Evolutionary conservation across 2,329 filamentous ascomycete genomes (phyloP).

Genomic region (Pseudogymnoascus sp.): DNA sequence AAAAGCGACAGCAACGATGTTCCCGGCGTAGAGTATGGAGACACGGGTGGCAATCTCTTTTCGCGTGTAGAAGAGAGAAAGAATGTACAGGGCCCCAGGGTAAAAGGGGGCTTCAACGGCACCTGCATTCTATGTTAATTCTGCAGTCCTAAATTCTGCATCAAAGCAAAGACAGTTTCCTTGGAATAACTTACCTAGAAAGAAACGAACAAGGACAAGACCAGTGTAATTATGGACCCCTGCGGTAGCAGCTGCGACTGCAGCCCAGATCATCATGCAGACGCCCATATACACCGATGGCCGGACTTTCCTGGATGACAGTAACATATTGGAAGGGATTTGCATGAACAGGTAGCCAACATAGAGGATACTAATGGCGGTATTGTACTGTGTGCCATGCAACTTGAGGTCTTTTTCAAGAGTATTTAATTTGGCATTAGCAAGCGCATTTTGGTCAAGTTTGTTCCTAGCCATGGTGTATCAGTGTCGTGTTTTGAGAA

Average conservation of each 20-base stretch:
- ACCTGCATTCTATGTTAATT: background rate
- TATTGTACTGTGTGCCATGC: conserved; percentile 29
- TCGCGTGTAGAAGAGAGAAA: conserved; percentile 49
- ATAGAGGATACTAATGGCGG: conserved; percentile 26
- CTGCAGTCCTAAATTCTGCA: background rate
- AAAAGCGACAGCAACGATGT: conserved; percentile 38
- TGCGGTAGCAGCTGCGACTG: conserved; percentile 29
- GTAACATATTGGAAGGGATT: conserved; percentile 35
- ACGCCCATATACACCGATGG: conserved; percentile 38
- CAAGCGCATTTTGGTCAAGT: conserved; percentile 29
- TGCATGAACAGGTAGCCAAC: conserved; percentile 28
- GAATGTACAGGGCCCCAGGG: conserved; percentile 42
- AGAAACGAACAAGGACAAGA: conserved; percentile 32
- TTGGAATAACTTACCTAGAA: conserved; percentile 19
- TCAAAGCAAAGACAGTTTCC: background rate
- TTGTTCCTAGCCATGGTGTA: conserved; percentile 23
- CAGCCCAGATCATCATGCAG: conserved; percentile 31
- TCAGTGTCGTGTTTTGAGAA: conserved; percentile 14
- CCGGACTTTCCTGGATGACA: conserved; percentile 28
- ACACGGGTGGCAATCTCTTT: conserved; percentile 40
- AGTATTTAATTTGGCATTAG: conserved; percentile 26
- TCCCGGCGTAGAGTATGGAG: conserved; percentile 39
- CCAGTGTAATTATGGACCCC: conserved; percentile 34
- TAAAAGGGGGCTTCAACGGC: conserved; percentile 30
- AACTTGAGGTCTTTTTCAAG: conserved; percentile 32